Evolutionary conservation across 768 basidiomycete genomes (phyloP).

Genomic region (Phallus indusiatus): DNA sequence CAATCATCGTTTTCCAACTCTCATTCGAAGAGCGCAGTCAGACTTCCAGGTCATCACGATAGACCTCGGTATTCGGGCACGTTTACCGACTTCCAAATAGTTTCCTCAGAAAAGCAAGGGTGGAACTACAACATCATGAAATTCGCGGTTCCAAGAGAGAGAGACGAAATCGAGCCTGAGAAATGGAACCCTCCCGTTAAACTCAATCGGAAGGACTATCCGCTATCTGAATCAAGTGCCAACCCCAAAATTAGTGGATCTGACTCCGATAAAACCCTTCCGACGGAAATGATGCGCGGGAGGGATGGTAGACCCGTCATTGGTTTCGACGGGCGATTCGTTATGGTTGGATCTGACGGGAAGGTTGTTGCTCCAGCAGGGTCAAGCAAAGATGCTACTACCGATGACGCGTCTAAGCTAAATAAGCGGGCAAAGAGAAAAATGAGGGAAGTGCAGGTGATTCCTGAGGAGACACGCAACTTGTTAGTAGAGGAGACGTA

Average conservation of each 20-base stretch:
- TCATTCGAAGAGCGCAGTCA: too few relatives aligned
- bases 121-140: constrained; percentile 95
- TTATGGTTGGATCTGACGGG: constrained; percentile 77
- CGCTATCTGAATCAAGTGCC: constrained; percentile 32
- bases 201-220: constrained; percentile 78
- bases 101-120: constrained; percentile 71
- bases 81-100: constrained; percentile 67
- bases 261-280: constrained; percentile 27
- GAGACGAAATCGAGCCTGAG: constrained; percentile 60
- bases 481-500: constrained; percentile 78
- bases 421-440: constrained; percentile 39
- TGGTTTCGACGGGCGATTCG: constrained; percentile 63
- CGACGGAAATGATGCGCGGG: constrained; percentile 68
- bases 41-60: too few relatives aligned
- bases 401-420: neutral
- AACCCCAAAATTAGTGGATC: neutral
- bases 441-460: constrained; percentile 73
- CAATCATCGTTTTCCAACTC: too few relatives aligned
- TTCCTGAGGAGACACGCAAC: constrained; percentile 69
- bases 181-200: constrained; percentile 70
- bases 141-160: constrained; percentile 53
- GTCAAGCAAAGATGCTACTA: constrained; percentile 14
- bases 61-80: constrained; percentile 11
- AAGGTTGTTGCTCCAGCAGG: constrained; percentile 41
- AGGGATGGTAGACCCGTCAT: constrained; percentile 79